These are phyloP conservation scores for Mycena metata DNA, from an alignment of 768 basidiomycete genomes.

Conservation along the genomic window DNA sequence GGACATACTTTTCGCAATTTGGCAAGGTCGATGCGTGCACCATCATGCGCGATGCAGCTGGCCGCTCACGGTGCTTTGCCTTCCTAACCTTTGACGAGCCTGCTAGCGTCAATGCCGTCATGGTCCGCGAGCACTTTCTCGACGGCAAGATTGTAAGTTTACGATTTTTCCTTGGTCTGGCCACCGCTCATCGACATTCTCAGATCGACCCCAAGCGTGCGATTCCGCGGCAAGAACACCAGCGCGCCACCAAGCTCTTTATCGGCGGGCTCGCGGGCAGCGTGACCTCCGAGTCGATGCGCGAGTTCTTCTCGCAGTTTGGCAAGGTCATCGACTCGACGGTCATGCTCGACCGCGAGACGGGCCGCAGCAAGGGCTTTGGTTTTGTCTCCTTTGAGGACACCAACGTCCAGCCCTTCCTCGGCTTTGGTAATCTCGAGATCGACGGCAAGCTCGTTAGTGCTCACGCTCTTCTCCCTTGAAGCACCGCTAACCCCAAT, in stretches of 20 bases:
- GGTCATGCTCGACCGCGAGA: conserved; percentile 98
- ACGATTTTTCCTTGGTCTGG: conserved; percentile 4
- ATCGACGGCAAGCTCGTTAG: conserved; percentile 96
- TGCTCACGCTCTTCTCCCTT: conserved; percentile 26
- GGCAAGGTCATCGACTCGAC: conserved; percentile 98
- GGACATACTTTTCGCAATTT: conserved; percentile 94
- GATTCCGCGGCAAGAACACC: conserved; percentile 96
- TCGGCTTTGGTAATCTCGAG: conserved; percentile 89
- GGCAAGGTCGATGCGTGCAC: conserved; percentile 98
- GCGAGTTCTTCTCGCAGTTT: conserved; percentile 92
- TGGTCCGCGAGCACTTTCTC: conserved; percentile 94
- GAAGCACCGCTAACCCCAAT: neutral
- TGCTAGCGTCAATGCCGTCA: conserved; percentile 93
- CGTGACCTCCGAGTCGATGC: conserved; percentile 95
- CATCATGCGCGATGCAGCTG: conserved; percentile 97
- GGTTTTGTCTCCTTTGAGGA: conserved; percentile 98
- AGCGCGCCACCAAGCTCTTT: conserved; percentile 93
- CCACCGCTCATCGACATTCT: neutral
- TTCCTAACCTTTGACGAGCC: conserved; percentile 97
- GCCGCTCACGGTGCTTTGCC: conserved; percentile 96
- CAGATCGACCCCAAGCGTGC: conserved; percentile 99
- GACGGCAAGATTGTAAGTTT: conserved; percentile 95
- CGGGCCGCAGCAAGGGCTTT: conserved; percentile 95
- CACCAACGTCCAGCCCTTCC: conserved; percentile 89
- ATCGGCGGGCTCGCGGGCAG: conserved; percentile 94